These are phyloP conservation scores for Xylariaceae sp. DNA, from an alignment of 2,329 filamentous ascomycete genomes.

Conservation along the genomic window DNA sequence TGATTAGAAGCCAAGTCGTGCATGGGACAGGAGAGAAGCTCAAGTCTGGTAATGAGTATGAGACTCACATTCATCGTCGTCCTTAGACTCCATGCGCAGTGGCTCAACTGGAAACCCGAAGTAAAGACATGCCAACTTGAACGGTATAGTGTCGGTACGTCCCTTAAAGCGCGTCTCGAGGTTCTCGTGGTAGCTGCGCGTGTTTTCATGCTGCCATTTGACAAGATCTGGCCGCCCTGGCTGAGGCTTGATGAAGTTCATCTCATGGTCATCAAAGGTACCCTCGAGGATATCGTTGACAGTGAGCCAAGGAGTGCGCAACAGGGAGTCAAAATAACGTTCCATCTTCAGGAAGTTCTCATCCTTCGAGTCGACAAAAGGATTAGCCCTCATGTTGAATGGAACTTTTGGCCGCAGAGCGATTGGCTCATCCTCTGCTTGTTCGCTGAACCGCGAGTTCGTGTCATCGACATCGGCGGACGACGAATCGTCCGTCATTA, in stretches of 20 bases:
- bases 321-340: conserved; percentile 29
- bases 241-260: conserved; percentile 32
- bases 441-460: neutral
- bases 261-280: conserved; percentile 36
- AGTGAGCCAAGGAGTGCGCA: conserved; percentile 24
- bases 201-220: conserved; percentile 33
- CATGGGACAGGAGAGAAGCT: neutral
- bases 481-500: conserved; percentile 6
- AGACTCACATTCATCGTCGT: conserved; percentile 16
- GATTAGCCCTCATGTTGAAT: conserved; percentile 22
- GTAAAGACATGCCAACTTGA: conserved; percentile 45
- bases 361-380: conserved; percentile 19
- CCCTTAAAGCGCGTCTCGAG: conserved; percentile 33
- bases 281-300: conserved; percentile 34
- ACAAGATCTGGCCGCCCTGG: conserved; percentile 28
- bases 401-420: conserved; percentile 20
- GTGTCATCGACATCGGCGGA: conserved; percentile 2
- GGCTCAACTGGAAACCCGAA: conserved; percentile 46
- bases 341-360: conserved; percentile 24
- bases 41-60: neutral
- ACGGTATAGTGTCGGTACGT: conserved; percentile 30
- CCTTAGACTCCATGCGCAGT: conserved; percentile 28
- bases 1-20: conserved; percentile 1
- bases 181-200: conserved; percentile 30
- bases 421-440: neutral